Base-by-base conservation (phyloP, 805 yeast genomes). In the Maudiozyma saulgeensis region DNA sequence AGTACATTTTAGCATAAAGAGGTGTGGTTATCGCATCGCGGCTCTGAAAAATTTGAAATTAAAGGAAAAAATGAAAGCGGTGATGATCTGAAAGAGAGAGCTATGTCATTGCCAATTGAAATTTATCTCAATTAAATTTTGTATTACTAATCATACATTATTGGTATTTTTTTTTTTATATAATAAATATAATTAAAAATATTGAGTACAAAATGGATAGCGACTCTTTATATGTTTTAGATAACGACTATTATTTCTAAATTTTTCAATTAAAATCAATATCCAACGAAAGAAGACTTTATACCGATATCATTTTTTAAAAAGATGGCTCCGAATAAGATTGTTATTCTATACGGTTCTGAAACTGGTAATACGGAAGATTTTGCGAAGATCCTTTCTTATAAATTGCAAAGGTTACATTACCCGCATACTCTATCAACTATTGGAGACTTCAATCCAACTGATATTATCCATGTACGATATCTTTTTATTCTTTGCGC, bases 361-460 rank as follows among this genome's bases (percentile, higher is more conserved):
- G 98, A 90, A 61, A 87, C 97, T 0, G 98, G 97, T 0, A 90
- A 86, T 59, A 77, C 96, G 0, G 86, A 84, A 58, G 97, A 91
- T 58, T 82, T 79, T 59, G 96, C 97, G 0, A 74, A 76, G 40
- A 73, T 79, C 32, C 67, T 90, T 23, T 74, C 80, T 16, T 71
- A 76, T 49, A 70, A 73, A 40, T 73, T 86, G 44, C 77, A 77
- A 46, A 74, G 85, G 54, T 66, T 72, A 45, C 76, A 77, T 56
- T 63, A 74, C 78, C 56, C 67, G 59, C 44, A 77, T 82, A 15
- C 67, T 53, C 1, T 84, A 4, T 67, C 73, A 9, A 63, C 84
- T 0, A 61, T 87, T 53, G 86, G 85, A 56, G 82, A 79, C 42
- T 79, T 78, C 59, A 78, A 81, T 50, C 64, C 82, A 42, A 75